Evolutionary conservation across 164 flowering plant genomes (phyloP).

Genomic region (Umbellularia californica): DNA sequence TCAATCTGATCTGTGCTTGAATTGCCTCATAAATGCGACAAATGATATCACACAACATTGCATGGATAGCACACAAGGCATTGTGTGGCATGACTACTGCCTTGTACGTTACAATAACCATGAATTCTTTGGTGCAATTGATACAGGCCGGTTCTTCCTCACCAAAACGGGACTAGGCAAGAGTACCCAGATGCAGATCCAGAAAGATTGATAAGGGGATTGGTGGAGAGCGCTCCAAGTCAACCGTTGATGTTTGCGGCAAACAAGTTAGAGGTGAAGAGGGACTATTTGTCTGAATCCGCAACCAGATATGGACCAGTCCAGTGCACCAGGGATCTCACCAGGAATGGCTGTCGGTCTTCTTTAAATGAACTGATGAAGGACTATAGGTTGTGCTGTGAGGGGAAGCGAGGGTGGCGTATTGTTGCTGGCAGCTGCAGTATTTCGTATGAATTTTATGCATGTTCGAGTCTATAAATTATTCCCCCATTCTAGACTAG

Average conservation of each 20-base stretch:
- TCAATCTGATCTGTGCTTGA: neutral
- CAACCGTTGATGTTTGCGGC: neutral
- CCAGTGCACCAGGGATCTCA: slow-evolving; percentile 2
- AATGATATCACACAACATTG: neutral
- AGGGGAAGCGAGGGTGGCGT: neutral
- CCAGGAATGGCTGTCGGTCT: neutral
- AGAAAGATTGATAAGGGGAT: neutral
- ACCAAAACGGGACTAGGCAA: neutral
- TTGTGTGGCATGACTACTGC: neutral
- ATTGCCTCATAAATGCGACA: neutral
- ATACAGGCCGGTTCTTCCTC: neutral
- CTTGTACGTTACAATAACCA: neutral
- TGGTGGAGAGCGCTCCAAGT: neutral
- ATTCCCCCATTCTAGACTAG: too few species aligned
- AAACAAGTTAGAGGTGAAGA: neutral
- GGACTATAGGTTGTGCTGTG: neutral
- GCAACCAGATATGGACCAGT: neutral
- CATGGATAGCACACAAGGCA: neutral
- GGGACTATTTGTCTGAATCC: neutral
- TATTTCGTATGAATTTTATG: neutral
- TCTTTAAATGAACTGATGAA: neutral
- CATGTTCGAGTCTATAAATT: too few species aligned
- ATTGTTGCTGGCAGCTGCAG: neutral
- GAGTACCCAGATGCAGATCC: neutral
- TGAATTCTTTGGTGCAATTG: neutral